phyloP scores from a whole-genome alignment of 495 filamentous ascomycete species.

The Hyaloscypha hepaticicola region DNA sequence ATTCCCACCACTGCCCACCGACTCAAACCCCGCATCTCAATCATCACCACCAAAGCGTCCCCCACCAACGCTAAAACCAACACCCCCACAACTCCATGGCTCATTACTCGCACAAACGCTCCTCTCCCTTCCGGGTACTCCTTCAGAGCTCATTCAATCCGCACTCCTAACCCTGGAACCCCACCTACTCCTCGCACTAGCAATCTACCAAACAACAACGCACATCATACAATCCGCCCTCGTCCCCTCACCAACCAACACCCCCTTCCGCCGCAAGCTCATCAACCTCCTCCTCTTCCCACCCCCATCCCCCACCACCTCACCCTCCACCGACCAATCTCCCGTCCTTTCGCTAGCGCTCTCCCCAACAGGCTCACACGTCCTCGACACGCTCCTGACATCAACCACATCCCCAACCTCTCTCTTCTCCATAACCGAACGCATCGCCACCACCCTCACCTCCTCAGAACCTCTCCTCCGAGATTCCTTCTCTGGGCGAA shows the following conservation, averaged over 20 bases:
- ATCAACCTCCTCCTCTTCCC: conserved; percentile 26
- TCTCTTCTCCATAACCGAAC: conserved; percentile 56
- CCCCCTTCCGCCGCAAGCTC: conserved; percentile 30
- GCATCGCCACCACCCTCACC: conserved; percentile 44
- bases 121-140: conserved; percentile 29
- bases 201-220: conserved; percentile 29
- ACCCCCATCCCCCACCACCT: conserved; percentile 38
- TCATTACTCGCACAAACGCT: conserved; percentile 33
- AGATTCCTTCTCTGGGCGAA: conserved; percentile 71
- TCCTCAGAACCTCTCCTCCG: conserved; percentile 62
- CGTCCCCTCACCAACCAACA: conserved; percentile 6
- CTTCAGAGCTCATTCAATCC: conserved; percentile 26
- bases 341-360: conserved; percentile 62
- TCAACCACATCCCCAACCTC: conserved; percentile 55
- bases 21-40: background rate
- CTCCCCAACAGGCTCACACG: conserved; percentile 70
- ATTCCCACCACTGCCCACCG: background rate
- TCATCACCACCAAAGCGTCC: background rate
- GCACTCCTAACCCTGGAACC: conserved; percentile 24
- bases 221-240: conserved; percentile 34
- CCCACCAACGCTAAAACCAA: conserved; percentile 19
- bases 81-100: conserved; percentile 30
- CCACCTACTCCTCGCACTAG: conserved; percentile 19
- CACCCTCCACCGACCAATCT: conserved; percentile 20
- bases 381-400: conserved; percentile 75